phyloP scores from a whole-genome alignment of 2,329 filamentous ascomycete genomes.

The Neonectria faginata region DNA sequence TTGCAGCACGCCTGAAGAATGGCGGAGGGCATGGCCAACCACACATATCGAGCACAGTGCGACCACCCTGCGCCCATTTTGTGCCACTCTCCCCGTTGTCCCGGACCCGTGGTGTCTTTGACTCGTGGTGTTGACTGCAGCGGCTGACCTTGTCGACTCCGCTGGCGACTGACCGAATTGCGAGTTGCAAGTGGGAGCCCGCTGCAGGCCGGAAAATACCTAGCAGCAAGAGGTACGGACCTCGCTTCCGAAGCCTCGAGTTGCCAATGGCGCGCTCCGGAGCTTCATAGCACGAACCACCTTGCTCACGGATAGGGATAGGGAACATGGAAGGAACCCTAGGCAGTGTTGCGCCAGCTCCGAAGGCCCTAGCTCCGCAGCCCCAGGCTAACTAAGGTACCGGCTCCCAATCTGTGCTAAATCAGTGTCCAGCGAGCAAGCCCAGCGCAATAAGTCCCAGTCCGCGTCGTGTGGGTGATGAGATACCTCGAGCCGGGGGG shows the following conservation, averaged over 20 bases:
- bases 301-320: not conserved
- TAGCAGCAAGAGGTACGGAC: not conserved
- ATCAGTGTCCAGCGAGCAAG: constrained; percentile 8
- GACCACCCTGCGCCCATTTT: constrained; percentile 4
- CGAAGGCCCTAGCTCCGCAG: constrained; percentile 9
- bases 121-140: not conserved
- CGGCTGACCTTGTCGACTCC: not conserved
- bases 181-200: constrained; percentile 9
- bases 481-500: constrained; percentile 21
- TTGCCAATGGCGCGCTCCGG: constrained; percentile 6
- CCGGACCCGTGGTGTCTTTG: not conserved
- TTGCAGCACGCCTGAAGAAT: not conserved
- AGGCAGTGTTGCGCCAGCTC: not conserved
- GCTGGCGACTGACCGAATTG: constrained; percentile 8
- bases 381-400: constrained; percentile 15
- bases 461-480: constrained; percentile 13
- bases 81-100: not conserved
- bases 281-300: not conserved
- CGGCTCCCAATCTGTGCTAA: constrained; percentile 10
- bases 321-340: not conserved
- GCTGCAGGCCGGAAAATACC: constrained; percentile 22
- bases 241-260: not conserved
- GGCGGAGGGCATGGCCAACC: constrained; percentile 18
- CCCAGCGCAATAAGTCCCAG: constrained; percentile 16
- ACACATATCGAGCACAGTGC: constrained; percentile 16